These are phyloP conservation scores for Nothophoma quercina DNA, from an alignment of 2,329 filamentous ascomycete species.

Conservation along the genomic window DNA sequence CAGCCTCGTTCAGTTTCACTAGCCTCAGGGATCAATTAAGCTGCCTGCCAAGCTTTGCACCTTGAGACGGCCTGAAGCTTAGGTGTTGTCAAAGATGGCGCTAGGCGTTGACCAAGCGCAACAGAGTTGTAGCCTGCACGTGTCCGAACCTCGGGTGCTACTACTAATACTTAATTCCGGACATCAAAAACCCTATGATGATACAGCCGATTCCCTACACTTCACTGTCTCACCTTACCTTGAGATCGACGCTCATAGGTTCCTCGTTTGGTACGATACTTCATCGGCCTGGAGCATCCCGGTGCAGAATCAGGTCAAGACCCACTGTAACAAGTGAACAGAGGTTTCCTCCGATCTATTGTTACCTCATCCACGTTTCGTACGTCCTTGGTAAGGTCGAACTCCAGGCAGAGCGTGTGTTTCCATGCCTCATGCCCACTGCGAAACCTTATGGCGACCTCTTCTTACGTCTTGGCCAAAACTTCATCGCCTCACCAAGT, in stretches of 20 bases:
- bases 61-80: slow-evolving; percentile 31
- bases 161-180: slow-evolving; percentile 7
- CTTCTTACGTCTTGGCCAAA: slow-evolving; percentile 43
- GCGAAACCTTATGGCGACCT: slow-evolving; percentile 27
- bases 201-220: slow-evolving; percentile 11
- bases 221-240: slow-evolving; percentile 23
- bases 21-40: slow-evolving; percentile 25
- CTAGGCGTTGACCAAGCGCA: slow-evolving; percentile 8
- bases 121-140: slow-evolving; percentile 1
- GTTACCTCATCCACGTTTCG: slow-evolving; percentile 39
- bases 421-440: slow-evolving; percentile 22
- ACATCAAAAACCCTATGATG: neutral
- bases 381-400: slow-evolving; percentile 10
- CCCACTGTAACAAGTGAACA: slow-evolving; percentile 27
- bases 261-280: slow-evolving; percentile 8
- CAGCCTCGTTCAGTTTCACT: slow-evolving; percentile 34
- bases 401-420: slow-evolving; percentile 18
- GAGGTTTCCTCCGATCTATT: slow-evolving; percentile 25
- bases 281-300: slow-evolving; percentile 9
- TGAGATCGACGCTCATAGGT: slow-evolving; percentile 13
- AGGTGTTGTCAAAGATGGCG: slow-evolving; percentile 17
- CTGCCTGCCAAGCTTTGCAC: slow-evolving; percentile 36
- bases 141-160: slow-evolving; percentile 5
- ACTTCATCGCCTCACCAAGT: slow-evolving; percentile 27
- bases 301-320: slow-evolving; percentile 16